Conservation (phyloP, 139 green algal genomes). For the Edaphochlamys debaryana region DNA sequence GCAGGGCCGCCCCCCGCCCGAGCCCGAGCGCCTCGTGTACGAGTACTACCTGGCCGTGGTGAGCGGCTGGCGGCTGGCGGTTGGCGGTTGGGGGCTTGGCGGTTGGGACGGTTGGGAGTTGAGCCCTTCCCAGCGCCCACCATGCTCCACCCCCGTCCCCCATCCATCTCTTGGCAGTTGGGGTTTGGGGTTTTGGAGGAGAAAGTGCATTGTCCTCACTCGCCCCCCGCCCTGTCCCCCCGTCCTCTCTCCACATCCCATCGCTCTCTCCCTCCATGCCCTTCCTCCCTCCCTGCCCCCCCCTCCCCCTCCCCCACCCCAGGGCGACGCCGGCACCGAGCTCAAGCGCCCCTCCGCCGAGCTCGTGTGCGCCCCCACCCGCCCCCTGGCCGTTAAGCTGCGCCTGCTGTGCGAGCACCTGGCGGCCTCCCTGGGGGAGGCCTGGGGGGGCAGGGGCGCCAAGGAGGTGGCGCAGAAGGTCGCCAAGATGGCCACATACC, state of each 20-base stretch:
- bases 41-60: constrained; percentile 30
- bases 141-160: no score
- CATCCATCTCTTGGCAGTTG: no score
- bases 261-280: no score
- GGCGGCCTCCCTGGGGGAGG: constrained; percentile 13
- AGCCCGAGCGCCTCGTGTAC: constrained; percentile 17
- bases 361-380: constrained; percentile 6
- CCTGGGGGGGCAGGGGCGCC: constrained; percentile 26
- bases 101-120: no score
- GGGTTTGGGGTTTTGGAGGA: no score
- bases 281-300: no score
- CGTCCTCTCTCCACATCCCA: background rate
- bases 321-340: constrained; percentile 7
- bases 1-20: background rate
- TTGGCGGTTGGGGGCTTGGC: no score
- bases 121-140: no score
- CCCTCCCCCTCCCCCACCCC: no score
- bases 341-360: constrained; percentile 33
- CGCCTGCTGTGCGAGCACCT: constrained; percentile 48
- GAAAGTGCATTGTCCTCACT: background rate
- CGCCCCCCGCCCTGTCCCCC: background rate
- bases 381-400: constrained; percentile 56
- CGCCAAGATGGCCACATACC: constrained; percentile 39
- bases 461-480: constrained; percentile 42
- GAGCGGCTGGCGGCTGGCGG: no score